Evolutionary conservation across 2,329 filamentous ascomycete species (phyloP), one percentile per base, ranked within the genome.

Genomic region (Drechmeria coniospora): DNA sequence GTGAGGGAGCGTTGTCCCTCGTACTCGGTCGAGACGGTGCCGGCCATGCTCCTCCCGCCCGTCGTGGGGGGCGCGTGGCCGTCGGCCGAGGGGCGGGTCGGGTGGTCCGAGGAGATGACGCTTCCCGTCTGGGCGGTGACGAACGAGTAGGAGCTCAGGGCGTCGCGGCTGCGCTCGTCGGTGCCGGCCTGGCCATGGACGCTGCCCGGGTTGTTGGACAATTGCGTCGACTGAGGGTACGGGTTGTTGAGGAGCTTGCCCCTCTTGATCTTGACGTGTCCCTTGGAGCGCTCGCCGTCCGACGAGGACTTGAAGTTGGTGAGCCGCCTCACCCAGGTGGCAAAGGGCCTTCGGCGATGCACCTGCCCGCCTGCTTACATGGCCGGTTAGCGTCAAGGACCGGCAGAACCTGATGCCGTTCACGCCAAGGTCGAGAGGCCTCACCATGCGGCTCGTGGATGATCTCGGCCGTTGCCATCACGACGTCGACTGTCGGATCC

Each of bases 261-360:
- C 26, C 61, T 64, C 53, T 77, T 80, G 54, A 50, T 44, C 37
- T 59, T 63, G 28, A 51, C 54, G 28, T 60, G 33, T 44, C 53
- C 36, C 47, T 53, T 44, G 47, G 52, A 32, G 43, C 53, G 40
- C 23, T 63, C 63, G 34, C 72, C 65, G 36, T 68, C 71, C 18
- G 75, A 79, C 4, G 74, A 75, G 31, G 60, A 65, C 53, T 92
- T 94, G 56, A 93, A 77, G 50, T 78, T 87, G 35, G 84, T 76
- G 32, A 95, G 70, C 46, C 86, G 86, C 64, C 86, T 92, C 63
- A 98, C 83, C 79, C 87, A 92, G 40, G 76, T 81, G 25, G 86
- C 72, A 49, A 95, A 95, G 15, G 86, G 87, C 37, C 81, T 74
- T 42, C 84, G 77, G 39, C 83, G 79, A 42, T 68, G 69, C 46